These are phyloP conservation scores for Phytophthora kernoviae DNA, from an alignment of 352 stramenopile species.

Conservation along the genomic window DNA sequence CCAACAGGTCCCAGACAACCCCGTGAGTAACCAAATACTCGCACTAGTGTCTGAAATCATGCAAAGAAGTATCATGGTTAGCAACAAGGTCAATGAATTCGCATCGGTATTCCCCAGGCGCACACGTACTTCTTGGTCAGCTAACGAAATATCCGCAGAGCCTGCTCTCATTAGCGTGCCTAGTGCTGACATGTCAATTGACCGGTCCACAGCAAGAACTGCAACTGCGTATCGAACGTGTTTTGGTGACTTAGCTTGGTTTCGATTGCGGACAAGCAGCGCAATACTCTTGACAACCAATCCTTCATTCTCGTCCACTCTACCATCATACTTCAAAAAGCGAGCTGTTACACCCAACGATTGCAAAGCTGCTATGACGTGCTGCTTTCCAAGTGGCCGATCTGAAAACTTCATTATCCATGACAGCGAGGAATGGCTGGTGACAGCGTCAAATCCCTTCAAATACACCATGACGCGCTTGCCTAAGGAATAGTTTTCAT, in stretches of 20 bases:
- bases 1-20: constrained; percentile 70
- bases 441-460: constrained; percentile 14
- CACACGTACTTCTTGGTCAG: constrained; percentile 51
- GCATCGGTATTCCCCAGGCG: not conserved
- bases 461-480: constrained; percentile 14
- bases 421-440: constrained; percentile 5
- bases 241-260: not conserved
- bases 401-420: constrained; percentile 9
- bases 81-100: too few relatives aligned
- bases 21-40: constrained; percentile 68
- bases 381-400: constrained; percentile 30
- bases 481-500: constrained; percentile 6
- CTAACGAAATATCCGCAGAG: constrained; percentile 40
- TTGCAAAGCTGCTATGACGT: constrained; percentile 46
- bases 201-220: constrained; percentile 51
- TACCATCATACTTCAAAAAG: constrained; percentile 33
- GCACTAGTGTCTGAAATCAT: constrained; percentile 48
- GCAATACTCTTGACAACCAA: constrained; percentile 75
- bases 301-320: constrained; percentile 17
- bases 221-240: constrained; percentile 42
- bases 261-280: constrained; percentile 32
- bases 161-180: constrained; percentile 26
- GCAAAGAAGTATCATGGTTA: constrained; percentile 4
- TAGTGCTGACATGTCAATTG: constrained; percentile 61
- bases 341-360: constrained; percentile 23